These are phyloP conservation scores for Quercus aquifolioides DNA, from an alignment of 306 rosid genomes.

Conservation along the genomic window DNA sequence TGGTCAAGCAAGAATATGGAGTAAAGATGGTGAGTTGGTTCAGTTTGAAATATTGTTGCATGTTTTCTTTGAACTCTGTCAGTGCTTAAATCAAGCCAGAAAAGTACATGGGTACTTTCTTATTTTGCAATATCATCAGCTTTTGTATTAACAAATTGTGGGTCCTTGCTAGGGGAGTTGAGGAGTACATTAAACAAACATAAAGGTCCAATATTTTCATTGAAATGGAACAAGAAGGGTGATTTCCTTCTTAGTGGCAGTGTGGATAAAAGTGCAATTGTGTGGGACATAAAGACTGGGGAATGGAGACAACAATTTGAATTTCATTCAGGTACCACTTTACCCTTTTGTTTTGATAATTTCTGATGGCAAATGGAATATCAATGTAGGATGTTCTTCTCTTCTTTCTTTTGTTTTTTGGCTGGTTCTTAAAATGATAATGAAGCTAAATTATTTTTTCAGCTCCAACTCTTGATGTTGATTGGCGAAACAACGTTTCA, in stretches of 20 bases:
- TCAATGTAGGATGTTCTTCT: neutral
- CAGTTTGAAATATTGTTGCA: neutral
- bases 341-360: neutral
- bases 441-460: slow-evolving; percentile 21
- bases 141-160: neutral
- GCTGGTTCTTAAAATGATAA: neutral
- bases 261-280: slow-evolving; percentile 90
- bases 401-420: neutral
- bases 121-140: neutral
- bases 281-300: slow-evolving; percentile 89
- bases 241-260: slow-evolving; percentile 95
- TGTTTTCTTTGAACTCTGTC: neutral
- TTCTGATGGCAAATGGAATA: neutral
- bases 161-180: slow-evolving; percentile 54
- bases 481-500: slow-evolving; percentile 57
- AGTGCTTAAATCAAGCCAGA: neutral
- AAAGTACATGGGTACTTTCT: neutral
- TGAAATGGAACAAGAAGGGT: slow-evolving; percentile 95
- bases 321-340: slow-evolving; percentile 67
- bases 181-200: slow-evolving; percentile 79
- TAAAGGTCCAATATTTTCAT: slow-evolving; percentile 87
- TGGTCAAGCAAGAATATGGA: slow-evolving; percentile 79
- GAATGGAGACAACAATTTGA: slow-evolving; percentile 93
- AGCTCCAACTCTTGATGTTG: slow-evolving; percentile 71
- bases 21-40: slow-evolving; percentile 52